Evolutionary conservation across 2,329 filamentous ascomycete genomes (phyloP).

Genomic region (Fusarium tjaetaba): DNA sequence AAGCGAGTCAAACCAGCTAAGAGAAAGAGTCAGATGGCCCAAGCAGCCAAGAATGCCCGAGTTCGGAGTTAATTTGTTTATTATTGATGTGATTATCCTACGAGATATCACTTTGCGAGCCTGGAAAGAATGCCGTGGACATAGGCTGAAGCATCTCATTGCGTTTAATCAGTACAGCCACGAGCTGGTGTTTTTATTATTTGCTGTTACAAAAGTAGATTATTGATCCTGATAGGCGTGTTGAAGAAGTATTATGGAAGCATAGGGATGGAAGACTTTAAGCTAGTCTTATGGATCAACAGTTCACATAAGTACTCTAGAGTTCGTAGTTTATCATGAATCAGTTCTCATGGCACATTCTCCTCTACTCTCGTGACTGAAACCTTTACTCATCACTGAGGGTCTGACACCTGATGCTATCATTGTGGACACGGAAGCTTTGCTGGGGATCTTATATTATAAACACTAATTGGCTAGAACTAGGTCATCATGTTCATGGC

Average conservation of each 20-base stretch:
- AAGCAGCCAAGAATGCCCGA: not conserved
- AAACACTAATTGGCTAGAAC: not conserved
- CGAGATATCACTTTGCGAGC: not conserved
- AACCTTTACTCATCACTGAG: too few relatives aligned
- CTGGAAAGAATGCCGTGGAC: not conserved
- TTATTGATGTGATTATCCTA: not conserved
- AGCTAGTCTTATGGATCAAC: not conserved
- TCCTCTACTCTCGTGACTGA: not conserved
- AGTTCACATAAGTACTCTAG: not conserved
- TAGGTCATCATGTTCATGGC: not conserved
- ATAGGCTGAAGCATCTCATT: not conserved
- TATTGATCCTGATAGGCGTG: not conserved
- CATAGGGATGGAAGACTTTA: not conserved
- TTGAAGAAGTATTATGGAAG: not conserved
- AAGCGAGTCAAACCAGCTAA: not conserved
- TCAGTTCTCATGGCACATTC: not conserved
- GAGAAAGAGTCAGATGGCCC: not conserved
- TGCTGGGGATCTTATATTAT: not conserved
- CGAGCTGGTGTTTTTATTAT: not conserved
- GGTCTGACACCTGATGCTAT: too few relatives aligned
- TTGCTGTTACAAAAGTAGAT: not conserved
- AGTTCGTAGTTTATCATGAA: not conserved
- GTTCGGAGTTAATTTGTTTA: not conserved
- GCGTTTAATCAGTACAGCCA: not conserved
- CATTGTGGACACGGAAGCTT: not conserved